Evolutionary conservation across 2,329 filamentous ascomycete genomes (phyloP).

Genomic region (Ascochyta pisi): DNA sequence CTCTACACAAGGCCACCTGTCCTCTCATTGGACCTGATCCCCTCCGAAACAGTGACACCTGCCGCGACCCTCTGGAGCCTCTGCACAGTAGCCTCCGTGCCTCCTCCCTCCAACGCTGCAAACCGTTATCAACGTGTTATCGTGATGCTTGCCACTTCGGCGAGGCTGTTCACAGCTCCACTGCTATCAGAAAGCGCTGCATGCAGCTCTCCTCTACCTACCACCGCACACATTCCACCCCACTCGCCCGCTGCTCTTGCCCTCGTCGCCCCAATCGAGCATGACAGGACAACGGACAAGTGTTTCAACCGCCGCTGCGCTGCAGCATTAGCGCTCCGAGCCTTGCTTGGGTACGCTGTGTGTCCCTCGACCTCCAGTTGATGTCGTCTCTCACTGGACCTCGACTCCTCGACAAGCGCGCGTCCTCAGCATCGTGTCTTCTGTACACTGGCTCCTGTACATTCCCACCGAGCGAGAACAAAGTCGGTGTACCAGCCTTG

Average conservation of each 20-base stretch:
- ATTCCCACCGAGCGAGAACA: slow-evolving; percentile 38
- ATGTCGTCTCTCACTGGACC: slow-evolving; percentile 11
- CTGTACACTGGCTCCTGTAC: slow-evolving; percentile 25
- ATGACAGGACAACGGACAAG: slow-evolving; percentile 20
- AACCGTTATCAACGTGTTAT: slow-evolving; percentile 32
- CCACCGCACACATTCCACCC: slow-evolving; percentile 6
- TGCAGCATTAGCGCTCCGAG: slow-evolving; percentile 28
- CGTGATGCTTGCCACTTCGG: slow-evolving; percentile 29
- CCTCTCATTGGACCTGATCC: slow-evolving; percentile 30
- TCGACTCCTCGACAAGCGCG: slow-evolving; percentile 12
- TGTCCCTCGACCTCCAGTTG: slow-evolving; percentile 26
- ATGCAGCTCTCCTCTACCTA: slow-evolving; percentile 1
- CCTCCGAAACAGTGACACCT: slow-evolving; percentile 12
- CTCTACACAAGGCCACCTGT: slow-evolving; percentile 26
- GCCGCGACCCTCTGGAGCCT: no score
- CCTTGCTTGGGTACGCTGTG: slow-evolving; percentile 24
- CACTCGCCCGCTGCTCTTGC: slow-evolving; percentile 32
- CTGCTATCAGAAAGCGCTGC: slow-evolving; percentile 17
- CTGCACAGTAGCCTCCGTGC: no score
- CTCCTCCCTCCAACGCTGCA: neutral
- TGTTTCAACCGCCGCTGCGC: slow-evolving; percentile 32
- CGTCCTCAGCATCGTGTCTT: slow-evolving; percentile 32
- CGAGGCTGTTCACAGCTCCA: slow-evolving; percentile 12
- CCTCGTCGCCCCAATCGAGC: slow-evolving; percentile 31
- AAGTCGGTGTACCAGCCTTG: slow-evolving; percentile 38